Conservation (phyloP, 306 rosid genomes). For the Cyclanthera cordifolia region DNA sequence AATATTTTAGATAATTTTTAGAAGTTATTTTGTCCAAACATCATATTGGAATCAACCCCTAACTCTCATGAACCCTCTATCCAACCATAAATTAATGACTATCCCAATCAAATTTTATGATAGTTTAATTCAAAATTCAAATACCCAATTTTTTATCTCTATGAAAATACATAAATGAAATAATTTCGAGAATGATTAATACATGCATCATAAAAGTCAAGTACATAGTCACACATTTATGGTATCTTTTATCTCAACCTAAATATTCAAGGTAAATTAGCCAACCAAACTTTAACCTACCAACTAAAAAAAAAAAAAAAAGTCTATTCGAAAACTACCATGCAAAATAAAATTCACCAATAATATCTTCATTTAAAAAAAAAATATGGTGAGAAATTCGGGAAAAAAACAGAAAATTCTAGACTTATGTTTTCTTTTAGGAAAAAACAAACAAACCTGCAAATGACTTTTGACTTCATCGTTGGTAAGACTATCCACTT, state of each 20-base stretch:
- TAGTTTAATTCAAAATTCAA: too few species aligned
- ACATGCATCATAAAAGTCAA: background rate
- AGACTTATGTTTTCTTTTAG: background rate
- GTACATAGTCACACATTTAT: background rate
- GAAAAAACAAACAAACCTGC: slow-evolving; percentile 39
- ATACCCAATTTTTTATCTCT: background rate
- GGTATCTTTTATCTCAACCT: background rate
- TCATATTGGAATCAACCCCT: too few species aligned
- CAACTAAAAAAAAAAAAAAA: background rate
- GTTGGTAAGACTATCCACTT: slow-evolving; percentile 90
- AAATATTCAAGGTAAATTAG: background rate
- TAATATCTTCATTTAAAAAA: background rate
- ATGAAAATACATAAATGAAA: background rate
- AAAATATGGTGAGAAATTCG: background rate
- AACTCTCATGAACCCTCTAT: too few species aligned
- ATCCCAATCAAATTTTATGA: too few species aligned
- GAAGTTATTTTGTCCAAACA: too few species aligned
- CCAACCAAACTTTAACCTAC: background rate
- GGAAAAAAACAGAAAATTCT: background rate
- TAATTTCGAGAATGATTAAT: background rate
- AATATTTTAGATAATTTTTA: too few species aligned
- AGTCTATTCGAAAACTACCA: background rate
- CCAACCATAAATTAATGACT: too few species aligned
- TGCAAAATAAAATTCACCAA: background rate
- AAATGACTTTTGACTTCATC: slow-evolving; percentile 94